Percentiles rank a stretch among this genome's conserved stretches.
These are phyloP conservation scores for Termitomyces sp. DNA, from an alignment of 768 basidiomycete species.

Conservation along the genomic window DNA sequence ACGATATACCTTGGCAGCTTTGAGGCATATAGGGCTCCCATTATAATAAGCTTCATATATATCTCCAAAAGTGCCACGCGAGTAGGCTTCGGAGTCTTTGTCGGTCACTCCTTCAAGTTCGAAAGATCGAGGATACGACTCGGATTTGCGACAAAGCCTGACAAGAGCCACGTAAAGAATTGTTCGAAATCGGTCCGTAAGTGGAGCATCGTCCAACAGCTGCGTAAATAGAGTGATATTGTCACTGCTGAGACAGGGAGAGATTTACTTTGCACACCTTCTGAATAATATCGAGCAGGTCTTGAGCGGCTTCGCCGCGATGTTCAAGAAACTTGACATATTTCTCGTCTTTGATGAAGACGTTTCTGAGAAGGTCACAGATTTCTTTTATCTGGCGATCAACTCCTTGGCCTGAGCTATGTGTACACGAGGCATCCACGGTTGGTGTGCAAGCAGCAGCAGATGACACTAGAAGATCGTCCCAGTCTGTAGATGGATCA, in stretches of 20 bases:
- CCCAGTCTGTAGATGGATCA: neutral
- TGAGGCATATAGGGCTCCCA: constrained; percentile 15
- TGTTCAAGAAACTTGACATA: constrained; percentile 11
- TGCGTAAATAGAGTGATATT: constrained; percentile 3
- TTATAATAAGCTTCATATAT: constrained; percentile 18
- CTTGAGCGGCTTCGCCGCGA: neutral
- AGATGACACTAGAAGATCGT: neutral
- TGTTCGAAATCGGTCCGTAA: too few species aligned
- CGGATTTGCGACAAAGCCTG: too few species aligned
- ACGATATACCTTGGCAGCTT: neutral
- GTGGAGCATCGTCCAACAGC: constrained; percentile 10
- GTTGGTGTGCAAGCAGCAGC: neutral
- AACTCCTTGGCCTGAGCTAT: neutral
- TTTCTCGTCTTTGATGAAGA: neutral
- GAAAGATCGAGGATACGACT: too few species aligned
- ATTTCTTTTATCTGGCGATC: neutral
- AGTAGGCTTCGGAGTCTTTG: neutral
- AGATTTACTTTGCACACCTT: too few species aligned
- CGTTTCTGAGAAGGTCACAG: neutral
- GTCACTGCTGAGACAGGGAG: too few species aligned
- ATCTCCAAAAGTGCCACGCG: constrained; percentile 21
- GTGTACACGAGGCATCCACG: neutral
- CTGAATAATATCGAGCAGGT: too few species aligned
- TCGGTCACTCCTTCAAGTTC: constrained; percentile 4
- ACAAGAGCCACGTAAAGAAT: too few species aligned